Conservation (phyloP, 108 stramenopile species). For the Fragilariopsis cylindrus region DNA sequence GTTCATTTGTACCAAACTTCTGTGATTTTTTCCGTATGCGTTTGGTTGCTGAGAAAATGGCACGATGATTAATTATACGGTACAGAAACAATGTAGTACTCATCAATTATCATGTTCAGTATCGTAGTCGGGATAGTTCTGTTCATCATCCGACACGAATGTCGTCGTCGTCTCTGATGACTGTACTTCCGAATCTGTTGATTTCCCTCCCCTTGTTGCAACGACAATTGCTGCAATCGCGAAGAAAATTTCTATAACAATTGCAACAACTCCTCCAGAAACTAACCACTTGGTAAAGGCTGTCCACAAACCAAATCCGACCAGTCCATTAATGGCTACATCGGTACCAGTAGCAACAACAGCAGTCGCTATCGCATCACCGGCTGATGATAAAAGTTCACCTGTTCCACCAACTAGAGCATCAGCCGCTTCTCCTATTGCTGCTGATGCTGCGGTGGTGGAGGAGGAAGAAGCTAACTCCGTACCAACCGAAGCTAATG, state of each 20-base stretch:
- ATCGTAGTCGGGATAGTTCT: too few species aligned
- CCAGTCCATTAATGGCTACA: background rate
- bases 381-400: constrained; percentile 13
- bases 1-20: too few species aligned
- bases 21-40: too few species aligned
- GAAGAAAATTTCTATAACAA: constrained; percentile 6
- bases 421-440: background rate
- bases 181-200: background rate
- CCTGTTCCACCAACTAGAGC: background rate
- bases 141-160: too few species aligned
- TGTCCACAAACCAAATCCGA: constrained; percentile 9
- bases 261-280: constrained; percentile 9
- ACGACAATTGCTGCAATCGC: constrained; percentile 3
- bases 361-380: constrained; percentile 12
- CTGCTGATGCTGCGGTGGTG: background rate
- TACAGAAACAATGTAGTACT: too few species aligned
- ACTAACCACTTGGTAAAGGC: constrained; percentile 5
- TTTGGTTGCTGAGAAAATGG: too few species aligned
- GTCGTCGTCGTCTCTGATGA: too few species aligned
- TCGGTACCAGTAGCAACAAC: constrained; percentile 6
- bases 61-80: too few species aligned
- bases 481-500: background rate
- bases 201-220: background rate
- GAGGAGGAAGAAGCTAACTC: background rate
- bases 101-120: too few species aligned